phyloP scores from a whole-genome alignment of 768 basidiomycete genomes.

The Fibroporia radiculosa region DNA sequence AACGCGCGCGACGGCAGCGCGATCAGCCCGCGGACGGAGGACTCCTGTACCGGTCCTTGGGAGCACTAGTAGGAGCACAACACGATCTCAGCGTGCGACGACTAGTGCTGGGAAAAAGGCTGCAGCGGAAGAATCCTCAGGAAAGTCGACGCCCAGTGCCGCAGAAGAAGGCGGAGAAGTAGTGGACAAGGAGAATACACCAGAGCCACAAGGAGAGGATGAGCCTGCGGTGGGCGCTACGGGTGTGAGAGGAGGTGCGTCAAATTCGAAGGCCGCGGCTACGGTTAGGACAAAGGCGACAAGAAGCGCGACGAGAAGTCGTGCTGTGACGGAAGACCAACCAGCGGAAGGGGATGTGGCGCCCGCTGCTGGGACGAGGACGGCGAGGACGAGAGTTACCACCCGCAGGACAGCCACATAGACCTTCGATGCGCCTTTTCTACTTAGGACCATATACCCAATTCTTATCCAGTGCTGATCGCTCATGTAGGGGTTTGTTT shows the following conservation, averaged over 20 bases:
- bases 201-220: slow-evolving; percentile 18
- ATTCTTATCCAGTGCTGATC: too few relatives aligned
- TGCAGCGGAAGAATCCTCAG: slow-evolving; percentile 4
- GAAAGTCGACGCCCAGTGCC: slow-evolving; percentile 4
- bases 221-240: slow-evolving; percentile 5
- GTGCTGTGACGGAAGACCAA: slow-evolving; percentile 3
- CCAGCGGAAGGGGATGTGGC: background rate
- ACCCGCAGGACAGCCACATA: background rate
- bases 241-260: slow-evolving; percentile 5
- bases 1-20: slow-evolving; percentile 8
- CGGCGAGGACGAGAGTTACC: background rate
- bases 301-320: slow-evolving; percentile 7
- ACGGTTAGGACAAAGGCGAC: slow-evolving; percentile 9
- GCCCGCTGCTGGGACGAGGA: background rate
- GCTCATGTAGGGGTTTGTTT: too few relatives aligned
- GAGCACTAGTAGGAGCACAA: slow-evolving; percentile 6
- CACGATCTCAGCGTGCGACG: slow-evolving; percentile 4
- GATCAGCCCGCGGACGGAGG: slow-evolving; percentile 13
- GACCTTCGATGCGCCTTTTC: too few relatives aligned
- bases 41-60: slow-evolving; percentile 8
- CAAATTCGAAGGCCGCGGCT: slow-evolving; percentile 2
- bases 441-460: too few relatives aligned
- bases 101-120: slow-evolving; percentile 8
- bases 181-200: slow-evolving; percentile 29
- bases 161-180: slow-evolving; percentile 4